These are phyloP conservation scores for Cladophialophora psammophila DNA, from an alignment of 2,329 filamentous ascomycete genomes.

Conservation along the genomic window DNA sequence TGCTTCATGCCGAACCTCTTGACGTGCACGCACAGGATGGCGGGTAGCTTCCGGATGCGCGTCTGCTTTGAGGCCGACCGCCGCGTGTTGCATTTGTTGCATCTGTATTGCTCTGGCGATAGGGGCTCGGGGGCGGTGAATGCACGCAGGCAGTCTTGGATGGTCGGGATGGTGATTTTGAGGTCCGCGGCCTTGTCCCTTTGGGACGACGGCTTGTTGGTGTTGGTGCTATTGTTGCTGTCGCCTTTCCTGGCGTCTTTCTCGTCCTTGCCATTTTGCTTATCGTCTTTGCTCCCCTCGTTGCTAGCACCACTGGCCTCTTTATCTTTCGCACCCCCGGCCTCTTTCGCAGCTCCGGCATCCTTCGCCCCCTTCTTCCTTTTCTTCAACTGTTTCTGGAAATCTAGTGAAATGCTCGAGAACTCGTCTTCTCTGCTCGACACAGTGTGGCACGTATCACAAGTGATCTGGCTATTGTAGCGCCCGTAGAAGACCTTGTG, in stretches of 20 bases:
- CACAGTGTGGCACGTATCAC: slow-evolving; percentile 82
- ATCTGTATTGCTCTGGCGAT: slow-evolving; percentile 75
- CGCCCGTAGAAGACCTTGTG: slow-evolving; percentile 96
- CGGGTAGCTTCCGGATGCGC: slow-evolving; percentile 82
- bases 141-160: slow-evolving; percentile 81
- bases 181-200: slow-evolving; percentile 35
- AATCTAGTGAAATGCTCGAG: slow-evolving; percentile 85
- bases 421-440: slow-evolving; percentile 88
- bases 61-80: slow-evolving; percentile 81
- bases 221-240: neutral
- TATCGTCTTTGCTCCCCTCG: slow-evolving; percentile 13
- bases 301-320: slow-evolving; percentile 1
- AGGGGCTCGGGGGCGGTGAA: slow-evolving; percentile 85
- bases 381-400: slow-evolving; percentile 73
- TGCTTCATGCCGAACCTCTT: slow-evolving; percentile 61
- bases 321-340: slow-evolving; percentile 12
- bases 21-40: slow-evolving; percentile 88
- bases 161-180: slow-evolving; percentile 57
- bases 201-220: neutral
- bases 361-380: slow-evolving; percentile 38
- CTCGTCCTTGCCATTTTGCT: neutral
- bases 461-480: slow-evolving; percentile 87
- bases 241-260: slow-evolving; percentile 8
- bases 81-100: slow-evolving; percentile 76
- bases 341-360: slow-evolving; percentile 23